A percentile compares a stretch with the other conserved stretches of the same genome.
Evolutionary conservation across 495 filamentous ascomycete species (phyloP).

Genomic region (Penicillium soppii): DNA sequence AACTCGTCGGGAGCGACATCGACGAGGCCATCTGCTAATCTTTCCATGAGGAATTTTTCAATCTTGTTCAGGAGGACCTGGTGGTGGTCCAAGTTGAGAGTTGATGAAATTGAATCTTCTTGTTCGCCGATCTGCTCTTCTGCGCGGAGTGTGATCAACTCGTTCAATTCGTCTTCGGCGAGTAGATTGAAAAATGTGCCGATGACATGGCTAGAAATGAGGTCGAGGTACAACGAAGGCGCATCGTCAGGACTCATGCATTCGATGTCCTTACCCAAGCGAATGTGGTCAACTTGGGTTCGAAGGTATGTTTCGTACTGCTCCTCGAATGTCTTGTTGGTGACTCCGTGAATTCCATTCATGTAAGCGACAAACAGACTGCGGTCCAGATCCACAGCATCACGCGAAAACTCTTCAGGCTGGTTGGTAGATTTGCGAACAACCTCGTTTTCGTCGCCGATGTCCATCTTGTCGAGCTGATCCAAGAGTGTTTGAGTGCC

Average conservation of each 20-base stretch:
- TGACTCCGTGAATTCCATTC: slow-evolving; percentile 44
- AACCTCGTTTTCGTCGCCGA: slow-evolving; percentile 15
- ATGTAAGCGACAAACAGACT: slow-evolving; percentile 45
- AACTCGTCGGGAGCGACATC: slow-evolving; percentile 40
- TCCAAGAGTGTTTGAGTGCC: slow-evolving; percentile 8
- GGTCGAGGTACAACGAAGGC: slow-evolving; percentile 37
- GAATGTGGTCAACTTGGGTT: slow-evolving; percentile 36
- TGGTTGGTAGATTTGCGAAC: slow-evolving; percentile 19
- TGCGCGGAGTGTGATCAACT: slow-evolving; percentile 30
- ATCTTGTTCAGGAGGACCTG: slow-evolving; percentile 32
- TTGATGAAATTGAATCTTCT: background rate
- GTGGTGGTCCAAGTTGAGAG: background rate
- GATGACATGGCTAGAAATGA: slow-evolving; percentile 40
- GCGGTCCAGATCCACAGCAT: slow-evolving; percentile 41
- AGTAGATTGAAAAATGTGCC: slow-evolving; percentile 43
- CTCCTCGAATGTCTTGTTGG: slow-evolving; percentile 13
- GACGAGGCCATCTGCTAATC: slow-evolving; percentile 32
- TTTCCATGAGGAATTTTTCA: slow-evolving; percentile 35
- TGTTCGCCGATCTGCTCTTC: slow-evolving; percentile 13
- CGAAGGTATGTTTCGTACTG: slow-evolving; percentile 37
- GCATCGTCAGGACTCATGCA: slow-evolving; percentile 36
- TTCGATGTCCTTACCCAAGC: slow-evolving; percentile 34
- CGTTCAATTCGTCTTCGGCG: slow-evolving; percentile 37
- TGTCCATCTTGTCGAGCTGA: slow-evolving; percentile 19
- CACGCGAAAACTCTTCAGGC: slow-evolving; percentile 39